These are phyloP conservation scores for Phaffia rhodozyma DNA, from an alignment of 1,284 basidiomycete genomes.

Conservation along the genomic window DNA sequence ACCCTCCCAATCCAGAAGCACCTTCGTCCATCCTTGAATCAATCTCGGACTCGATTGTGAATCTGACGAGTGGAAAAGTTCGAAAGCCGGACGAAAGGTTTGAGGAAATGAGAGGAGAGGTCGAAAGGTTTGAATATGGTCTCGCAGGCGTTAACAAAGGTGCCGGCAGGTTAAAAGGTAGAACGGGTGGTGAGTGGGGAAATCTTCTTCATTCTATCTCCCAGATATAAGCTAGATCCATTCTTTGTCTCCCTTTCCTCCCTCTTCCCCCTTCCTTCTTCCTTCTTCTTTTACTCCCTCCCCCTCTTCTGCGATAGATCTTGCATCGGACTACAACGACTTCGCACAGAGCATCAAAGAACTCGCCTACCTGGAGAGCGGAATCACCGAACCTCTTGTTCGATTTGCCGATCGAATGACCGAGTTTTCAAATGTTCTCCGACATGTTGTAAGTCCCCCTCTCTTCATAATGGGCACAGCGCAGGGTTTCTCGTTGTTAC, in stretches of 20 bases:
- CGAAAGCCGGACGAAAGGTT: constrained; percentile 95
- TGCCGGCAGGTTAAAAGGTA: constrained; percentile 57
- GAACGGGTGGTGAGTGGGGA: constrained; percentile 69
- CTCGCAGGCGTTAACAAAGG: constrained; percentile 67
- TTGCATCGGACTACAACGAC: constrained; percentile 93
- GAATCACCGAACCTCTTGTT: constrained; percentile 92
- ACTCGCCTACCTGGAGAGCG: constrained; percentile 91
- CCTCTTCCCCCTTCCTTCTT: background rate
- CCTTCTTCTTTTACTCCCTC: background rate
- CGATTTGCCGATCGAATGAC: constrained; percentile 89
- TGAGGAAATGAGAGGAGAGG: constrained; percentile 72
- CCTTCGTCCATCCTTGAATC: constrained; percentile 78
- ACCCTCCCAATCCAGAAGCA: constrained; percentile 69
- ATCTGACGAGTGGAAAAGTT: constrained; percentile 68
- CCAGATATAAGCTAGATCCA: constrained; percentile 2
- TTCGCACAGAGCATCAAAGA: constrained; percentile 90
- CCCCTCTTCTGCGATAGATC: constrained; percentile 44
- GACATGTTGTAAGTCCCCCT: constrained; percentile 53
- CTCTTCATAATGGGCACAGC: background rate
- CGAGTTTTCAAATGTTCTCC: constrained; percentile 75
- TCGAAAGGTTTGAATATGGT: constrained; percentile 93
- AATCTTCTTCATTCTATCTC: constrained; percentile 19
- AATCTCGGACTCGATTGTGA: constrained; percentile 86
- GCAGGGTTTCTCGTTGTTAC: constrained; percentile 7
- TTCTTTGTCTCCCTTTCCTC: background rate